Conservation (phyloP, 495 filamentous ascomycete genomes). For the Penicillium paxilli region DNA sequence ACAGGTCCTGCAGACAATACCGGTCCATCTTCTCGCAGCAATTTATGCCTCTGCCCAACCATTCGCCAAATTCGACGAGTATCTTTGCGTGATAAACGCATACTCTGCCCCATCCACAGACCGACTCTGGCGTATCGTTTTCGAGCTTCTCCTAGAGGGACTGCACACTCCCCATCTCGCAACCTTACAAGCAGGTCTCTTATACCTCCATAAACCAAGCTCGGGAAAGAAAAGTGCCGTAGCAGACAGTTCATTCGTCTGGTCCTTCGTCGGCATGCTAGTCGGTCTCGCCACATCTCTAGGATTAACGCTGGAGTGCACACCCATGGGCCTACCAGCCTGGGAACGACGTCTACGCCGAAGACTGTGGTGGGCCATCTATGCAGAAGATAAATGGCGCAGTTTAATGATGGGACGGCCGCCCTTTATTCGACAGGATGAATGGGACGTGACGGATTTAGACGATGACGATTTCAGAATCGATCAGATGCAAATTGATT, state of each 20-base stretch:
- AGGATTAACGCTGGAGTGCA: conserved; percentile 77
- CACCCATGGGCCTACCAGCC: conserved; percentile 71
- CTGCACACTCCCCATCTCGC: conserved; percentile 22
- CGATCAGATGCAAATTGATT: neutral
- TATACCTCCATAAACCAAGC: conserved; percentile 16
- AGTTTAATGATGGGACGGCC: conserved; percentile 77
- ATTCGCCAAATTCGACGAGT: conserved; percentile 19
- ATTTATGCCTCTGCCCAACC: conserved; percentile 21
- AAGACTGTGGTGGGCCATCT: conserved; percentile 79
- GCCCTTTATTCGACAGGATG: conserved; percentile 36
- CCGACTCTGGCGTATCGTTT: conserved; percentile 13
- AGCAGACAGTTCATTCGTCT: conserved; percentile 19
- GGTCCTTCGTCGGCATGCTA: conserved; percentile 19
- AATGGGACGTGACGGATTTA: conserved; percentile 74
- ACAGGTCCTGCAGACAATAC: conserved; percentile 6
- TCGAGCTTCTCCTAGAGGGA: conserved; percentile 14
- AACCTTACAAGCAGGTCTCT: conserved; percentile 15
- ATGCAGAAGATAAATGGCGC: conserved; percentile 88
- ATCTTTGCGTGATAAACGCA: conserved; percentile 10
- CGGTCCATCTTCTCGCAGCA: conserved; percentile 19
- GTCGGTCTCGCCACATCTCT: conserved; percentile 35
- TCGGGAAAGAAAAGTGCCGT: conserved; percentile 12
- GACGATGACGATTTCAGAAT: conserved; percentile 59
- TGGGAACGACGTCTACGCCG: conserved; percentile 81
- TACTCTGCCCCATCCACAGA: conserved; percentile 4